These are phyloP conservation scores for Talaromyces adpressus DNA, from an alignment of 495 filamentous ascomycete genomes.

Conservation along the genomic window DNA sequence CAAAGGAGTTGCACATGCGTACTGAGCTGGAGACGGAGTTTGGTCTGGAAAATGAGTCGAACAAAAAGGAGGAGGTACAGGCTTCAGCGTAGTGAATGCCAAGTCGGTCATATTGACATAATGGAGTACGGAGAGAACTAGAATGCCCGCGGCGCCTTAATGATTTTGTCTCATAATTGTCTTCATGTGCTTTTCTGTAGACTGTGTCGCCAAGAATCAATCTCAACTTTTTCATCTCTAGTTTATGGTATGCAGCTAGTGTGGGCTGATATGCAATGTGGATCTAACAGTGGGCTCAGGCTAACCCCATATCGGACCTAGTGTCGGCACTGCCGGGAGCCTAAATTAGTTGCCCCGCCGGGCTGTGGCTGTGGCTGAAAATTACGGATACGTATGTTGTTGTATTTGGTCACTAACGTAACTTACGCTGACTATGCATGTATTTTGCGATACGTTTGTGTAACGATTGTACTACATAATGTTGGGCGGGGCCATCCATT, in stretches of 20 bases:
- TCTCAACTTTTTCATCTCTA: no score
- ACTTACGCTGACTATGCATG: not conserved
- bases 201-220: no score
- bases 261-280: no score
- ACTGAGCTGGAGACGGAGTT: conserved; percentile 9
- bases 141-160: not conserved
- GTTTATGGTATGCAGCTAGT: no score
- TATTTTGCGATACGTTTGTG: not conserved
- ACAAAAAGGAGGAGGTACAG: not conserved
- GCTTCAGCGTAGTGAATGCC: not conserved
- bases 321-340: no score
- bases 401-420: not conserved
- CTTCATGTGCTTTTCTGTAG: not conserved
- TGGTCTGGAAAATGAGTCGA: not conserved
- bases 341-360: no score
- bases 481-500: not conserved
- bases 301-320: no score
- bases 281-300: no score
- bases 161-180: not conserved
- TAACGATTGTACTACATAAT: not conserved
- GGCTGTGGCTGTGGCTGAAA: no score
- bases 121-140: not conserved
- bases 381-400: no score
- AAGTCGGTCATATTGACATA: not conserved
- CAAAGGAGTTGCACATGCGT: conserved; percentile 8